Conservation (phyloP, 179 eudicot species). For the Carnegiea gigantea region DNA sequence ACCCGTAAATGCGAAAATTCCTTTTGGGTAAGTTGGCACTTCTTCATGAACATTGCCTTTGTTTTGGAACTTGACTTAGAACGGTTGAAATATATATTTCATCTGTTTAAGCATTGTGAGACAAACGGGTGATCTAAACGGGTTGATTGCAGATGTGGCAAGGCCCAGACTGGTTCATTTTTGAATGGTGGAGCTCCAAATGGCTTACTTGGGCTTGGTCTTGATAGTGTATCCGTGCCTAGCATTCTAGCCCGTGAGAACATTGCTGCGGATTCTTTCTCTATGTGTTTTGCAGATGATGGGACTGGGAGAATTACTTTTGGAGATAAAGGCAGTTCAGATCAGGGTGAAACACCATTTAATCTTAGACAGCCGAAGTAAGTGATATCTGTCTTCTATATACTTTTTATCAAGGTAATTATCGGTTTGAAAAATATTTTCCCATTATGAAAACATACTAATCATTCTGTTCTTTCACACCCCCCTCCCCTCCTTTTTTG, state of each 20-base stretch:
- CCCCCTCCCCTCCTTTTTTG: slow-evolving; percentile 4
- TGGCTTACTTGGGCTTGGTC: slow-evolving; percentile 94
- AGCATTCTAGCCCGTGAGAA: slow-evolving; percentile 74
- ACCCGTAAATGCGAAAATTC: slow-evolving; percentile 51
- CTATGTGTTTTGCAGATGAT: slow-evolving; percentile 87
- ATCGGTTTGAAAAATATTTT: slow-evolving; percentile 1
- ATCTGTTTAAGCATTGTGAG: neutral
- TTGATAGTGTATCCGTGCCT: slow-evolving; percentile 74
- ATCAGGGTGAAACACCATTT: slow-evolving; percentile 78
- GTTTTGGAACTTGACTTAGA: too few species aligned
- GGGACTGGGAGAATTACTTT: slow-evolving; percentile 80
- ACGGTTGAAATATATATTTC: too few species aligned
- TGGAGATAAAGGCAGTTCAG: slow-evolving; percentile 87
- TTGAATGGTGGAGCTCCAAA: slow-evolving; percentile 87
- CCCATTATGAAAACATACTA: slow-evolving; percentile 4
- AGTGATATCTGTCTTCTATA: slow-evolving; percentile 25
- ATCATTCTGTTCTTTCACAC: slow-evolving; percentile 7
- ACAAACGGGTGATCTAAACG: neutral
- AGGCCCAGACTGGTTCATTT: slow-evolving; percentile 79
- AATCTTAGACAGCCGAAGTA: slow-evolving; percentile 51
- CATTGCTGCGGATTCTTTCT: slow-evolving; percentile 77
- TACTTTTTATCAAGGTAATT: neutral
- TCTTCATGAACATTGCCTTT: too few species aligned
- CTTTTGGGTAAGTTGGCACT: slow-evolving; percentile 66
- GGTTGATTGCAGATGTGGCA: slow-evolving; percentile 75